These are phyloP conservation scores for Crithidia bombi DNA, from an alignment of 208 protist genomes.

Conservation along the genomic window DNA sequence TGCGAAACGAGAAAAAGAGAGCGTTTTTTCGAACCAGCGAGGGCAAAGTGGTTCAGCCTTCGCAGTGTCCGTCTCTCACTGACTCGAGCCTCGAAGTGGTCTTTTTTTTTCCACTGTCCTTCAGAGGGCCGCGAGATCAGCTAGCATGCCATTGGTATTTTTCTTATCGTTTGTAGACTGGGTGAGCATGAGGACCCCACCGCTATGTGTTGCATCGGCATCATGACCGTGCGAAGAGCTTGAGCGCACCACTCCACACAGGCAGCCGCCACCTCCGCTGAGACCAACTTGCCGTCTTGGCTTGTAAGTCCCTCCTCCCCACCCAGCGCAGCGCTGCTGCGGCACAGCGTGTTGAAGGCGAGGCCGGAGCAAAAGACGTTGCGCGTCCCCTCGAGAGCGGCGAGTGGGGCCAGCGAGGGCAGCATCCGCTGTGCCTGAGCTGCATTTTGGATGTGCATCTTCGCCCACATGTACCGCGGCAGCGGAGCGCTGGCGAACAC, in stretches of 20 bases:
- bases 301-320: slow-evolving; percentile 41
- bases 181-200: neutral
- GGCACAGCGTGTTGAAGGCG: slow-evolving; percentile 42
- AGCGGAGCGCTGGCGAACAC: slow-evolving; percentile 81
- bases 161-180: slow-evolving; percentile 14
- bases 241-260: slow-evolving; percentile 41
- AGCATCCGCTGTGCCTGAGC: slow-evolving; percentile 65
- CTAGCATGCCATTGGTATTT: neutral
- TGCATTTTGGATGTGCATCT: slow-evolving; percentile 69
- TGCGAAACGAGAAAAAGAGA: too few relatives aligned
- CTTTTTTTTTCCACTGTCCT: neutral
- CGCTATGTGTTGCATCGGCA: slow-evolving; percentile 37
- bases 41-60: too few relatives aligned
- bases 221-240: slow-evolving; percentile 21
- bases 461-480: slow-evolving; percentile 69
- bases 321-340: slow-evolving; percentile 36
- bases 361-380: slow-evolving; percentile 35
- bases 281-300: slow-evolving; percentile 38
- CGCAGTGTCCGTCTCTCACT: too few relatives aligned
- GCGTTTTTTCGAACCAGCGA: too few relatives aligned
- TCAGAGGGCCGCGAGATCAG: neutral
- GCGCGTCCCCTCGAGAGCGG: slow-evolving; percentile 18
- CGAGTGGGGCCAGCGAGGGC: slow-evolving; percentile 59
- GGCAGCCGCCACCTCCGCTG: slow-evolving; percentile 35
- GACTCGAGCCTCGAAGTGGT: too few relatives aligned